phyloP scores from a whole-genome alignment of 2,329 filamentous ascomycete genomes.

The Clonostachys rosea region DNA sequence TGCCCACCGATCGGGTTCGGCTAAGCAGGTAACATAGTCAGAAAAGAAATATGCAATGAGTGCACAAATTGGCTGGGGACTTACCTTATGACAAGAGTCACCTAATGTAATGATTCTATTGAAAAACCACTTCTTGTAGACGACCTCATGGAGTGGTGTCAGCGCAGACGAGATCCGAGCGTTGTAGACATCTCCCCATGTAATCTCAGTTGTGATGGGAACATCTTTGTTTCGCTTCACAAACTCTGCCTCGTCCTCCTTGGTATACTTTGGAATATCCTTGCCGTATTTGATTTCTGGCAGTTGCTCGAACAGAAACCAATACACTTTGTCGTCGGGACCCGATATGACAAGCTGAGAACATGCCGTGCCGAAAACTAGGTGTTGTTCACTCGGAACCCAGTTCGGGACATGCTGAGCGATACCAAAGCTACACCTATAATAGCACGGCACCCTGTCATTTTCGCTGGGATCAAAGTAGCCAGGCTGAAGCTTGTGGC shows the following conservation, averaged over 20 bases:
- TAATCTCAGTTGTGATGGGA: slow-evolving; percentile 12
- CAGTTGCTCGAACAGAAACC: slow-evolving; percentile 25
- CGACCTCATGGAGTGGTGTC: slow-evolving; percentile 21
- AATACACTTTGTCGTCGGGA: slow-evolving; percentile 21
- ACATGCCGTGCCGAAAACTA: slow-evolving; percentile 11
- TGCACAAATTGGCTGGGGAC: too few relatives aligned
- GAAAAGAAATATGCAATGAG: too few relatives aligned
- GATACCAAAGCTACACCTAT: slow-evolving; percentile 31
- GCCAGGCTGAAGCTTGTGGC: background rate
- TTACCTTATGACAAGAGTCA: slow-evolving; percentile 25
- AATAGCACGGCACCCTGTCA: slow-evolving; percentile 13
- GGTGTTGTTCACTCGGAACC: slow-evolving; percentile 8
- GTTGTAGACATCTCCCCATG: slow-evolving; percentile 19
- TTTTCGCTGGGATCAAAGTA: slow-evolving; percentile 12
- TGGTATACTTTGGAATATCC: slow-evolving; percentile 23
- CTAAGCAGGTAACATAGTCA: slow-evolving; percentile 1
- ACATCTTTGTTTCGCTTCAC: slow-evolving; percentile 13
- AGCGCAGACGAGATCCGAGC: slow-evolving; percentile 16
- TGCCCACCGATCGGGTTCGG: slow-evolving; percentile 13
- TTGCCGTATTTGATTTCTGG: slow-evolving; percentile 16
- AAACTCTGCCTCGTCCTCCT: slow-evolving; percentile 20
- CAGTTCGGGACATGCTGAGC: slow-evolving; percentile 16
- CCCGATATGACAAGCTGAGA: slow-evolving; percentile 20
- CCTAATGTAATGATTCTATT: slow-evolving; percentile 20
- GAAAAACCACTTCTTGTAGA: slow-evolving; percentile 24